Conservation (phyloP, 805 yeast genomes). For the Candida incommunis region DNA sequence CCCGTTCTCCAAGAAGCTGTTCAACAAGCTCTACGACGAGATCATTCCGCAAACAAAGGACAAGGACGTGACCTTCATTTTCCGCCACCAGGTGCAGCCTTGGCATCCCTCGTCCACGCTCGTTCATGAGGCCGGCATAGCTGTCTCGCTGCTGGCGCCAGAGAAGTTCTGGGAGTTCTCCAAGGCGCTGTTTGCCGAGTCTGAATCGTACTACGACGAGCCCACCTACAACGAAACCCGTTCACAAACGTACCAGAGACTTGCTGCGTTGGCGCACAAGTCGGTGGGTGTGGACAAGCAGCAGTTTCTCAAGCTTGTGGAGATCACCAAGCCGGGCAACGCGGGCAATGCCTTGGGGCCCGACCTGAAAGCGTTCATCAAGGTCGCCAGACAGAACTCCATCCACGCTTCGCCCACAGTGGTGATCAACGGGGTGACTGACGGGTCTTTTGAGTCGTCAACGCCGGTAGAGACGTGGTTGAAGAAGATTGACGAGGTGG, state of each 20-base stretch:
- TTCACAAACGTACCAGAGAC: slow-evolving; percentile 36
- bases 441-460: slow-evolving; percentile 46
- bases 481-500: slow-evolving; percentile 10
- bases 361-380: slow-evolving; percentile 62
- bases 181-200: slow-evolving; percentile 39
- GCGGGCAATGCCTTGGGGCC: slow-evolving; percentile 42
- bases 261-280: slow-evolving; percentile 35
- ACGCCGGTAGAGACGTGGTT: slow-evolving; percentile 34
- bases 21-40: slow-evolving; percentile 35
- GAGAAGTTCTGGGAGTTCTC: slow-evolving; percentile 43
- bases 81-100: slow-evolving; percentile 71
- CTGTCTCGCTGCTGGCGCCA: slow-evolving; percentile 43
- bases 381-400: slow-evolving; percentile 61
- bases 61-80: slow-evolving; percentile 41
- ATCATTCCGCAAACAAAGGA: slow-evolving; percentile 38
- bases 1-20: slow-evolving; percentile 57
- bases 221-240: slow-evolving; percentile 40
- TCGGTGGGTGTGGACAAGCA: slow-evolving; percentile 27
- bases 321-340: slow-evolving; percentile 30
- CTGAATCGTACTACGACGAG: slow-evolving; percentile 45
- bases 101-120: slow-evolving; percentile 73
- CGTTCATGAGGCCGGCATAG: slow-evolving; percentile 59
- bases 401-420: slow-evolving; percentile 82
- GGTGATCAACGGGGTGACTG: slow-evolving; percentile 50
- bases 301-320: slow-evolving; percentile 21